A percentile compares a stretch with the other conserved stretches of the same genome.
These are phyloP conservation scores for Ilex asprella DNA, from an alignment of 257 asterid genomes.

Conservation along the genomic window DNA sequence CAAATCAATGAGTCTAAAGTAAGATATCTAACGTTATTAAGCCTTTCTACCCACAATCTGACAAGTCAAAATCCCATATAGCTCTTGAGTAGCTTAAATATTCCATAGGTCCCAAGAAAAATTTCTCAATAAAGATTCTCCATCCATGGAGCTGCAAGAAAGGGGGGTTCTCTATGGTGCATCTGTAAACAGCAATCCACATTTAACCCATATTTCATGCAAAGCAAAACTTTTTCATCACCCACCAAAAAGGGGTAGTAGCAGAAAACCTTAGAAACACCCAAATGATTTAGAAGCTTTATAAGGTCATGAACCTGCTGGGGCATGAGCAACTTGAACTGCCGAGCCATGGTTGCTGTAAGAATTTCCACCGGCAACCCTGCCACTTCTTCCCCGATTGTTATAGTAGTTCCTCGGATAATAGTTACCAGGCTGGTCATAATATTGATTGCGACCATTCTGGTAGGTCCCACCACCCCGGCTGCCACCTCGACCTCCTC, in stretches of 20 bases:
- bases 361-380: constrained; percentile 42
- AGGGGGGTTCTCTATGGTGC: too few species aligned
- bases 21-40: too few species aligned
- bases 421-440: constrained; percentile 55
- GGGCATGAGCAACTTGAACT: constrained; percentile 28
- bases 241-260: constrained; percentile 8
- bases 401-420: constrained; percentile 38
- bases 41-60: too few species aligned
- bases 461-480: constrained; percentile 45
- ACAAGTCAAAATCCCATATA: too few species aligned
- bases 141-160: too few species aligned
- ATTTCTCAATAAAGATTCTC: too few species aligned
- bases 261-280: constrained; percentile 11
- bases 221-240: neutral
- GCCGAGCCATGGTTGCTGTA: constrained; percentile 23
- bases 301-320: constrained; percentile 36
- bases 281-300: constrained; percentile 7
- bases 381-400: constrained; percentile 66
- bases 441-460: constrained; percentile 49
- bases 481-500: constrained; percentile 31
- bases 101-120: too few species aligned
- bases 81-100: too few species aligned
- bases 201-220: too few species aligned
- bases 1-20: too few species aligned
- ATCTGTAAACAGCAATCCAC: too few species aligned